Evolutionary conservation across 306 rosid genomes (phyloP).

Genomic region (Purshia tridentata): DNA sequence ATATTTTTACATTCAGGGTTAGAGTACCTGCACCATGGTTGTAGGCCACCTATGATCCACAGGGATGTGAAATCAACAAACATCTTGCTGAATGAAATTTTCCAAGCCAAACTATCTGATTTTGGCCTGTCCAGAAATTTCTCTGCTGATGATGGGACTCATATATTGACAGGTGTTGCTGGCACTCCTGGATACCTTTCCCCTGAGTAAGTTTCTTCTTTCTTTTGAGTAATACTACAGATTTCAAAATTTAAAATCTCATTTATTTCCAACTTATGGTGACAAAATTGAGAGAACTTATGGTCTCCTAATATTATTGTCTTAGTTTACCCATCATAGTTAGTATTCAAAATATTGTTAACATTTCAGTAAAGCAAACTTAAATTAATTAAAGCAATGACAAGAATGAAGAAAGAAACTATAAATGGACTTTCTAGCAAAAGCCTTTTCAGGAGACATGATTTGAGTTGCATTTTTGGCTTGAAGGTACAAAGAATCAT

Average conservation of each 20-base stretch:
- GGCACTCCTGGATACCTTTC: constrained; percentile 45
- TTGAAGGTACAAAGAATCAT: constrained; percentile 24
- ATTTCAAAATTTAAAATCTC: too few relatives aligned
- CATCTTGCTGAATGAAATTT: constrained; percentile 40
- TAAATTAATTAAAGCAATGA: background rate
- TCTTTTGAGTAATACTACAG: too few relatives aligned
- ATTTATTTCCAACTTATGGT: background rate
- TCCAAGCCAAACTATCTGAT: constrained; percentile 49
- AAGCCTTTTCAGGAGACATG: background rate
- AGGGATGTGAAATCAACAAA: constrained; percentile 55
- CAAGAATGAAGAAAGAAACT: background rate
- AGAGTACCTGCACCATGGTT: constrained; percentile 28
- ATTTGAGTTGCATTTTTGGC: background rate
- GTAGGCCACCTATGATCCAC: constrained; percentile 34
- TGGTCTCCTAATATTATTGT: too few relatives aligned
- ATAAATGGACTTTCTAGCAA: too few relatives aligned
- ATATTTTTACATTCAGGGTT: constrained; percentile 1
- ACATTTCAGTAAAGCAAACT: background rate
- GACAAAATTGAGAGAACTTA: background rate
- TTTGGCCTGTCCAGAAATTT: constrained; percentile 47
- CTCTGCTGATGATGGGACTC: constrained; percentile 27
- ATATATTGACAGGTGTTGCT: constrained; percentile 37
- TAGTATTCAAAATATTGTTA: too few relatives aligned
- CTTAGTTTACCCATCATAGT: too few relatives aligned
- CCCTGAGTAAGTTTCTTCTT: constrained; percentile 38